Evolutionary conservation across 768 basidiomycete genomes (phyloP).

Genomic region (Cystofilobasidium capitatum): DNA sequence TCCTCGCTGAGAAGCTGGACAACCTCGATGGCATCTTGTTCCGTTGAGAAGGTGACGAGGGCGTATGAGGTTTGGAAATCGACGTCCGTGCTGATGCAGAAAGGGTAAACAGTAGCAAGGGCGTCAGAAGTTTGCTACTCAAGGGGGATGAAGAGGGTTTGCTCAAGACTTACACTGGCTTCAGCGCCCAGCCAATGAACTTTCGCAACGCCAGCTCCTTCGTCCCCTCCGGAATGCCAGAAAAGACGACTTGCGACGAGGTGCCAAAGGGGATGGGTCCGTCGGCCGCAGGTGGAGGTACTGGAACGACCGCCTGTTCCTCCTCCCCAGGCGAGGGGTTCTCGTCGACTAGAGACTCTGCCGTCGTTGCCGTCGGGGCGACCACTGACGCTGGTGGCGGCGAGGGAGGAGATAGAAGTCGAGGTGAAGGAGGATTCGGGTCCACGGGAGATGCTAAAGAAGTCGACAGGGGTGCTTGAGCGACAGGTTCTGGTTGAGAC

Average conservation of each 20-base stretch:
- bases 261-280: neutral
- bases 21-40: neutral
- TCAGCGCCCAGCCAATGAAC: neutral
- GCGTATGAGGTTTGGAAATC: neutral
- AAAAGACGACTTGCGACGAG: neutral
- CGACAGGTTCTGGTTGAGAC: neutral
- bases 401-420: no score
- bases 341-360: no score
- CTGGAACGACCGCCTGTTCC: neutral
- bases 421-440: no score
- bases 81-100: neutral
- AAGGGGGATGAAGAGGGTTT: neutral
- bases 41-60: neutral
- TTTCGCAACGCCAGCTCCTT: neutral
- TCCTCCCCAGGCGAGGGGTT: no score
- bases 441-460: no score
- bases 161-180: neutral
- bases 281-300: neutral
- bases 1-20: neutral
- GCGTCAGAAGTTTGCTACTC: neutral
- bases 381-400: no score
- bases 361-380: no score
- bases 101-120: neutral
- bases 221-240: neutral
- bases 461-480: no score